Percentiles rank a stretch among this genome's conserved stretches.
phyloP scores from a whole-genome alignment of 140 eudicot genomes.

The Ambrosia hybrid region DNA sequence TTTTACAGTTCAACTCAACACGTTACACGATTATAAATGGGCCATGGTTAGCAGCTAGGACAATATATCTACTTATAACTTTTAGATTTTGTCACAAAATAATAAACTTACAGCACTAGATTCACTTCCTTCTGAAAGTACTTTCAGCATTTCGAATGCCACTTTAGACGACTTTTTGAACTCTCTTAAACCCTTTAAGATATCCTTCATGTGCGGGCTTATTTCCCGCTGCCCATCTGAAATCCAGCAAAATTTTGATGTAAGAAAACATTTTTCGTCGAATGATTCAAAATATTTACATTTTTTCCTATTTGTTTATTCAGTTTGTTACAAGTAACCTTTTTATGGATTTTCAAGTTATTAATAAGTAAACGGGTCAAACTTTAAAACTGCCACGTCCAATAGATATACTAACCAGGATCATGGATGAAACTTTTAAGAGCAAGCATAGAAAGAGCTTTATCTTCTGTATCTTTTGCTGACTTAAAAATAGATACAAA shows the following conservation, averaged over 20 bases:
- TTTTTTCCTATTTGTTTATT: background rate
- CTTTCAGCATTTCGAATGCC: conserved; percentile 70
- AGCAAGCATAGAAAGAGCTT: conserved; percentile 73
- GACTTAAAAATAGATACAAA: conserved; percentile 65
- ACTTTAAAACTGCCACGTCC: background rate
- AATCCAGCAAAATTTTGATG: conserved; percentile 11
- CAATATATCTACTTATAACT: background rate
- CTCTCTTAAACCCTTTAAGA: conserved; percentile 66
- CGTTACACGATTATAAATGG: too few relatives aligned
- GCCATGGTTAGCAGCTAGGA: background rate
- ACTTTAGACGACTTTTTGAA: conserved; percentile 54
- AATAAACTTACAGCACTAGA: conserved; percentile 61
- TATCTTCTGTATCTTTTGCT: conserved; percentile 59
- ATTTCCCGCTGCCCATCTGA: conserved; percentile 69
- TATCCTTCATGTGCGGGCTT: conserved; percentile 59
- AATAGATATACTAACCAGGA: conserved; percentile 44
- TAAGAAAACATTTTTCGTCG: background rate
- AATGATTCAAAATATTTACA: background rate
- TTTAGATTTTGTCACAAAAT: conserved; percentile 4
- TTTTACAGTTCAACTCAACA: background rate
- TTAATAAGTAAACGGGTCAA: background rate
- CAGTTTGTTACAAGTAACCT: background rate
- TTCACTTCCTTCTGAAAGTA: conserved; percentile 69
- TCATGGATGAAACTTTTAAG: conserved; percentile 66
- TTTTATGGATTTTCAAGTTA: background rate